phyloP scores from a whole-genome alignment of 306 rosid genomes.

The Ormosia semicastrata region DNA sequence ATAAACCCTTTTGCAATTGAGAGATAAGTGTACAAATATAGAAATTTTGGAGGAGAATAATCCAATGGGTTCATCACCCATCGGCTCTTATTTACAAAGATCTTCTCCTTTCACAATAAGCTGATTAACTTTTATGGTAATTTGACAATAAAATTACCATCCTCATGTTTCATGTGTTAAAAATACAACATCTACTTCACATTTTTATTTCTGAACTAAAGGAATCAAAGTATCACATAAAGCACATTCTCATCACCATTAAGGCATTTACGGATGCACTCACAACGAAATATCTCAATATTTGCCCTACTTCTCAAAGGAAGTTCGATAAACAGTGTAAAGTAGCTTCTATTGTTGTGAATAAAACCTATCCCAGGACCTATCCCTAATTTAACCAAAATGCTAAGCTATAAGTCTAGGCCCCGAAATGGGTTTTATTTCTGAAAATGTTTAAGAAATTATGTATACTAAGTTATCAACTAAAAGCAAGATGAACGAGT shows the following conservation, averaged over 20 bases:
- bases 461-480: too few species aligned
- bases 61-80: neutral
- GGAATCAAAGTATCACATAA: conserved; percentile 1
- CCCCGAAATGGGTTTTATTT: too few species aligned
- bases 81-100: neutral
- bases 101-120: conserved; percentile 20
- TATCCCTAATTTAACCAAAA: neutral
- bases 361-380: neutral
- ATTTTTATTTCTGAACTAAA: neutral
- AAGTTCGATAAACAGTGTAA: neutral
- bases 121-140: conserved; percentile 1
- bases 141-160: neutral
- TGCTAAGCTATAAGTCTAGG: neutral
- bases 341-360: too few species aligned
- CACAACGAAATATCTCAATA: neutral
- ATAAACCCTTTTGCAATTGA: conserved; percentile 23
- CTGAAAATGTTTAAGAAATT: too few species aligned
- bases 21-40: neutral
- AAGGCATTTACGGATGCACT: neutral
- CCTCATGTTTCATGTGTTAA: conserved; percentile 10
- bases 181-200: neutral
- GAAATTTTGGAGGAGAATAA: conserved; percentile 14
- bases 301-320: neutral
- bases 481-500: too few species aligned
- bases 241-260: conserved; percentile 13